A percentile compares a stretch with the other conserved stretches of the same genome.
Conservation (phyloP, 2,329 filamentous ascomycete species). For the Cercospora berteroae region DNA sequence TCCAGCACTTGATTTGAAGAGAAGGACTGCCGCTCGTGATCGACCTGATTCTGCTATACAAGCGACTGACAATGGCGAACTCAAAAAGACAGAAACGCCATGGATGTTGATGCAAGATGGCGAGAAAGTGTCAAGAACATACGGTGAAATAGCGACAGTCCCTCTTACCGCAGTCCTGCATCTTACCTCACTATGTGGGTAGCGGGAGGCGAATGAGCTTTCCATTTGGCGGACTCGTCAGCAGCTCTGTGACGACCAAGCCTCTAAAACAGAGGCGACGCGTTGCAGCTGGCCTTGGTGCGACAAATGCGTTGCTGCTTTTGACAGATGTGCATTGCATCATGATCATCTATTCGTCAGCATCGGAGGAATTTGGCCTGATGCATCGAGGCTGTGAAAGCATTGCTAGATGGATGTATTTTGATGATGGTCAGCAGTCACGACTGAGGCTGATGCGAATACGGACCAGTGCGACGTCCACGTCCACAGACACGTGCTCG, state of each 20-base stretch:
- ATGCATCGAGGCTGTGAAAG: not conserved
- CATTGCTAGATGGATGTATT: not conserved
- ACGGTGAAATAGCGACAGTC: not conserved
- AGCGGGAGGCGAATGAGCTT: slow-evolving; percentile 8
- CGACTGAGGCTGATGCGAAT: not conserved
- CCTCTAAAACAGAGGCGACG: not conserved
- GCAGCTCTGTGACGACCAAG: slow-evolving; percentile 7
- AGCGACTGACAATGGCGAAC: not conserved
- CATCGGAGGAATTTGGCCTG: not conserved
- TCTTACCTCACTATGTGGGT: slow-evolving; percentile 4
- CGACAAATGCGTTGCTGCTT: not conserved
- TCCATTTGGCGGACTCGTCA: slow-evolving; percentile 6
- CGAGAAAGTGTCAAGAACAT: not conserved
- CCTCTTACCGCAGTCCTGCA: not conserved
- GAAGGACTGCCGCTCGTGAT: not conserved
- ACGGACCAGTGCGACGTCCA: not conserved
- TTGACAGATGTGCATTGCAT: not conserved
- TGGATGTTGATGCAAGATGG: not conserved
- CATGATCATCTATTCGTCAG: not conserved
- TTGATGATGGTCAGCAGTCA: not conserved
- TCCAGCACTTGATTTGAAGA: not conserved
- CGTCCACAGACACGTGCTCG: not conserved
- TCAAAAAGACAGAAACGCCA: not conserved
- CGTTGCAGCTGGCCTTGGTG: slow-evolving; percentile 2
- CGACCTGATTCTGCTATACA: not conserved